These are phyloP conservation scores for Pythium pyrilobum DNA, from an alignment of 352 stramenopile genomes.

Conservation along the genomic window DNA sequence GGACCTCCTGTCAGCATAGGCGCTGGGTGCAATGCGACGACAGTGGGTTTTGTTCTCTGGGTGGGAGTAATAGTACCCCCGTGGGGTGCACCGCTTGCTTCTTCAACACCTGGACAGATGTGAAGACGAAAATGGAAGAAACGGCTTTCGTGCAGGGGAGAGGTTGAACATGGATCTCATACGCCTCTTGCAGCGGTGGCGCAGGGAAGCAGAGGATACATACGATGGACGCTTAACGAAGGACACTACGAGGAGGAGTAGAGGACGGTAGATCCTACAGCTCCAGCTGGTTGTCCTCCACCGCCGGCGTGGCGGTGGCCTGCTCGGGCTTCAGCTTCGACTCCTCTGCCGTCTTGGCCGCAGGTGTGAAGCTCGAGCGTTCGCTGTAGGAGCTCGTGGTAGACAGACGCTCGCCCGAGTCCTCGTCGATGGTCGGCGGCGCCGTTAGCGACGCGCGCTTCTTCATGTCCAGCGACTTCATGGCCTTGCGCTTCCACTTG, in stretches of 20 bases:
- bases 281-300: slow-evolving; percentile 19
- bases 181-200: too few relatives aligned
- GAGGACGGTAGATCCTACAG: slow-evolving; percentile 4
- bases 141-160: too few relatives aligned
- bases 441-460: slow-evolving; percentile 12
- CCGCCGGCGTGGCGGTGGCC: not conserved
- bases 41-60: too few relatives aligned
- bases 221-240: too few relatives aligned
- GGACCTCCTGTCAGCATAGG: too few relatives aligned
- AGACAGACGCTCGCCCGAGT: slow-evolving; percentile 5
- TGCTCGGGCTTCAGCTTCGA: not conserved
- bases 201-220: too few relatives aligned
- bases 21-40: too few relatives aligned
- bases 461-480: slow-evolving; percentile 42
- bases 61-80: too few relatives aligned
- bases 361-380: slow-evolving; percentile 5
- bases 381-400: not conserved
- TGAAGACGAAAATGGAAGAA: too few relatives aligned
- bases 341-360: not conserved
- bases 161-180: too few relatives aligned
- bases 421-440: slow-evolving; percentile 12
- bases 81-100: too few relatives aligned
- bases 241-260: not conserved
- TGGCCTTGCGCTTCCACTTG: slow-evolving; percentile 72
- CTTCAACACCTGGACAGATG: too few relatives aligned